Evolutionary conservation across 768 basidiomycete genomes (phyloP), one percentile per base, ranked within the genome.

Genomic region (Termitomyces sp.): DNA sequence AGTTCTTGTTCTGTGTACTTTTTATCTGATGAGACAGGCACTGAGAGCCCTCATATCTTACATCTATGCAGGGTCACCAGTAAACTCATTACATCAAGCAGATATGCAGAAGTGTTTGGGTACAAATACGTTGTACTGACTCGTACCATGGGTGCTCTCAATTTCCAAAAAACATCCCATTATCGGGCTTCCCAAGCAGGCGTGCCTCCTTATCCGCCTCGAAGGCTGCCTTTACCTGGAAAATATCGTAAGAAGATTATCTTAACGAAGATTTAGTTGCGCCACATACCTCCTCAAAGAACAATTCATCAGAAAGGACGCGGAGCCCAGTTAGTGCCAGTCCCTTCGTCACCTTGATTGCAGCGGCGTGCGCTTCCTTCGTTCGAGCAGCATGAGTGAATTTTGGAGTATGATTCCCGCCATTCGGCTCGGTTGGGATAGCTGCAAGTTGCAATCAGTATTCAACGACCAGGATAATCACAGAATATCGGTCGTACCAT

Each of bases 401-500:
- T 4, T 75, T 81, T 10, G 82, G 75, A 1, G 90, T 90, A 64
- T 92, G 90, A 64, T 92, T 92, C n/a, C 84, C 85, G 42, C 88
- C 88, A 51, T 80, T 73, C 7, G 82, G 81, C 60, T 75, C 73
- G 6, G 87, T 87, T n/a, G 89, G 88, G 54, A 92, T 90, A 29
- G 84, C 87, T 88, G 60, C 63, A 52, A 46, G 22, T 68, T 60
- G 66, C 64, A 37, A 67, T 62, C 7, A 70, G 68, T 59, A 58
- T 61, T 24, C 9, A 46, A 60, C 44, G 13, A 26, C 53, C 33
- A 3, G 57, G 4, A 8, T 33, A n/a, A 2, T 13, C 13, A 20
- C 28, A 28, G 52, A 24, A 29, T 24, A 29, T 29, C 29, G 5
- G 18, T 66, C 76, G 69, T 66, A 86, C 87, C 78, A 60, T 75